phyloP scores from a whole-genome alignment of 208 protist species.

The Leishmania guyanensis region DNA sequence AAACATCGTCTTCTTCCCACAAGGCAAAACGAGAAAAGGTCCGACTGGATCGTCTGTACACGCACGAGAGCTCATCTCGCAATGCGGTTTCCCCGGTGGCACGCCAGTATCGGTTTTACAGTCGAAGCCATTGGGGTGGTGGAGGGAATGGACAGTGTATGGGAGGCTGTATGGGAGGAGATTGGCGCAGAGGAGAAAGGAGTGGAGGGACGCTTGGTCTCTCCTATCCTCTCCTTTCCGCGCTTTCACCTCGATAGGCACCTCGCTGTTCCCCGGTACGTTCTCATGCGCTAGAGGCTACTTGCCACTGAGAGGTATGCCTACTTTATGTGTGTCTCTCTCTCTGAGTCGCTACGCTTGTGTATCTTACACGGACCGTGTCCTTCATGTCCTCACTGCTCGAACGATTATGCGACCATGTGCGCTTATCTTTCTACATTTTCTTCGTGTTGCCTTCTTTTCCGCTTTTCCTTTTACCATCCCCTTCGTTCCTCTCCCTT shows the following conservation, averaged over 20 bases:
- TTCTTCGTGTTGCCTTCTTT: not conserved
- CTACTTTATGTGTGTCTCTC: not conserved
- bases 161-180: not conserved
- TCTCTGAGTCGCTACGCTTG: not conserved
- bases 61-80: not conserved
- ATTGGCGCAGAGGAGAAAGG: not conserved
- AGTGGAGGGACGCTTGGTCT: not conserved
- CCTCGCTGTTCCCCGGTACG: too few species aligned
- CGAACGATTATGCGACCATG: not conserved
- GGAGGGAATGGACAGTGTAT: not conserved
- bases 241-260: not conserved
- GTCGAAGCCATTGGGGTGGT: not conserved
- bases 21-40: not conserved
- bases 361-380: not conserved
- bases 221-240: not conserved
- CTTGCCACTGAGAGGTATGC: not conserved
- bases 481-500: not conserved
- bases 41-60: not conserved
- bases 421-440: not conserved
- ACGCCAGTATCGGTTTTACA: not conserved
- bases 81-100: not conserved
- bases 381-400: not conserved
- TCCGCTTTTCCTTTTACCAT: not conserved
- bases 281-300: not conserved
- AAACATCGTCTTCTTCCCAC: not conserved